These are phyloP conservation scores for Beauveria caledonica DNA, from an alignment of 2,329 filamentous ascomycete genomes.

Conservation along the genomic window DNA sequence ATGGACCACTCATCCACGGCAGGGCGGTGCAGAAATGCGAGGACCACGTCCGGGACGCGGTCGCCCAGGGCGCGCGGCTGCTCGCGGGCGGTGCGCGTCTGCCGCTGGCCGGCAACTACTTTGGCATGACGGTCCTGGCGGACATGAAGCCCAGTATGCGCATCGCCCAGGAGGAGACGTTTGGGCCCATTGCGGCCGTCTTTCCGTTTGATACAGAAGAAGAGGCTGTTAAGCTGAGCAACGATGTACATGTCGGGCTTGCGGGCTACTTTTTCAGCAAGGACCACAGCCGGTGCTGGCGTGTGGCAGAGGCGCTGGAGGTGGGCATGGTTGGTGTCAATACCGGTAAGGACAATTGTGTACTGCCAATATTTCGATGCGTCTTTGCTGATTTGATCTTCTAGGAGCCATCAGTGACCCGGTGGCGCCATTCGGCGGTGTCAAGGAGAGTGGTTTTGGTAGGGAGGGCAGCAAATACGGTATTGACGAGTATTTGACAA, in stretches of 20 bases:
- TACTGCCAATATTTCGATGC: background rate
- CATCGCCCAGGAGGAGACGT: conserved; percentile 19
- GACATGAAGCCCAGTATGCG: conserved; percentile 26
- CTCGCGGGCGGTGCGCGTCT: conserved; percentile 61
- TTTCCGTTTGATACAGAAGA: conserved; percentile 38
- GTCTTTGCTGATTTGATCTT: background rate
- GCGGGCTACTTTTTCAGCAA: conserved; percentile 22
- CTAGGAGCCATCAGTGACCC: conserved; percentile 45
- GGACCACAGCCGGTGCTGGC: conserved; percentile 24
- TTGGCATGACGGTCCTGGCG: conserved; percentile 60
- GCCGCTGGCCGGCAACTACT: conserved; percentile 53
- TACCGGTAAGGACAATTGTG: conserved; percentile 12
- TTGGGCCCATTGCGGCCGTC: conserved; percentile 33
- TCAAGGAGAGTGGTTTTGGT: conserved; percentile 26
- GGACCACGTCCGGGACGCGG: conserved; percentile 64
- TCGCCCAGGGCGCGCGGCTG: conserved; percentile 59
- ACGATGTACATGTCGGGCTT: conserved; percentile 35
- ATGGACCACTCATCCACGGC: conserved; percentile 56
- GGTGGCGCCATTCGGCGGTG: conserved; percentile 25
- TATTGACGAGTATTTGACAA: conserved; percentile 65
- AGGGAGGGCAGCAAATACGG: conserved; percentile 60
- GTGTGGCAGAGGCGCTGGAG: conserved; percentile 44
- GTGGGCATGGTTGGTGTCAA: conserved; percentile 62
- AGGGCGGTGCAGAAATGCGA: conserved; percentile 67
- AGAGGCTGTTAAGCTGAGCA: conserved; percentile 41